These are phyloP conservation scores for Hypsizygus marmoreus DNA, from an alignment of 768 basidiomycete species.

Conservation along the genomic window DNA sequence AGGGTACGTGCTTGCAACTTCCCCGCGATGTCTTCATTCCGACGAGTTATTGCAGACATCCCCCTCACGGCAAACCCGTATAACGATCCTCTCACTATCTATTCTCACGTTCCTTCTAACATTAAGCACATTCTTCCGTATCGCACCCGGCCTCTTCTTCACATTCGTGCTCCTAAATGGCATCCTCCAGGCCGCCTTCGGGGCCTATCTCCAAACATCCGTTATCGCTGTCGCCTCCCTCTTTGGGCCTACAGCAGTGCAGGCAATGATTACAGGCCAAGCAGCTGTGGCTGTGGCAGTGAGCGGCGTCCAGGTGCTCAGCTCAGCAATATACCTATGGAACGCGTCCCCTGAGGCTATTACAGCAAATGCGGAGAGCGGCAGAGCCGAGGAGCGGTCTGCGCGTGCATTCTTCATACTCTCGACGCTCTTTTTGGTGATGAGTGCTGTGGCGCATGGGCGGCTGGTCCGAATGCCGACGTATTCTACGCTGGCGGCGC, in stretches of 20 bases:
- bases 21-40: no score
- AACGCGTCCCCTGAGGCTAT: slow-evolving; percentile 34
- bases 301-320: slow-evolving; percentile 72
- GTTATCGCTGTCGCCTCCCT: slow-evolving; percentile 80
- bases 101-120: slow-evolving; percentile 61
- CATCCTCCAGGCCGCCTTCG: slow-evolving; percentile 57
- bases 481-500: slow-evolving; percentile 57
- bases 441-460: slow-evolving; percentile 52
- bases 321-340: slow-evolving; percentile 60
- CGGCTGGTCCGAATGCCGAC: slow-evolving; percentile 60
- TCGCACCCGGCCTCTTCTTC: slow-evolving; percentile 60
- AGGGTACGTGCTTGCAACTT: slow-evolving; percentile 45
- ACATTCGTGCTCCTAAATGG: slow-evolving; percentile 65
- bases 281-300: slow-evolving; percentile 84
- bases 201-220: slow-evolving; percentile 77
- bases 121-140: slow-evolving; percentile 62
- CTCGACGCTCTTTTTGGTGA: slow-evolving; percentile 64
- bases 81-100: slow-evolving; percentile 51
- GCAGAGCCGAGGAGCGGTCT: slow-evolving; percentile 62
- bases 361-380: slow-evolving; percentile 32
- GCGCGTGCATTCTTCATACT: slow-evolving; percentile 76
- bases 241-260: slow-evolving; percentile 73
- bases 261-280: slow-evolving; percentile 81
- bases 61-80: slow-evolving; percentile 58
- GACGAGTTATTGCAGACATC: no score